phyloP scores from a whole-genome alignment of 805 yeast genomes.

The Candida peoriensis region DNA sequence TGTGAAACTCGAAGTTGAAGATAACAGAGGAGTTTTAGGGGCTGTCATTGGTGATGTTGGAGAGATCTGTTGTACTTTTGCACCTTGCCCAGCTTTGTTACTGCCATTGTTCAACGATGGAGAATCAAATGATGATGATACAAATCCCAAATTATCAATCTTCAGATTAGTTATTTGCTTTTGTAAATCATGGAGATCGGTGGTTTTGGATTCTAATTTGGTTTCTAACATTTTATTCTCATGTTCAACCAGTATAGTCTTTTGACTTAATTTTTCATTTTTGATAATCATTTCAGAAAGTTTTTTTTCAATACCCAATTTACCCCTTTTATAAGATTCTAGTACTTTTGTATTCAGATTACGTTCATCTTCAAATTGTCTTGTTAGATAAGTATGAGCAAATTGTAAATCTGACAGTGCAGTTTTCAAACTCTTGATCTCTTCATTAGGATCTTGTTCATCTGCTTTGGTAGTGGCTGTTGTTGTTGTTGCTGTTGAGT shows the following conservation, averaged over 20 bases:
- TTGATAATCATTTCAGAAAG: constrained; percentile 34
- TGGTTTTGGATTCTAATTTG: constrained; percentile 28
- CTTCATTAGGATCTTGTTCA: constrained; percentile 9
- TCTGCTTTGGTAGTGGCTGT: not conserved
- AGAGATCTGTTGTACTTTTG: constrained; percentile 1
- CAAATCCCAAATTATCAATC: constrained; percentile 20
- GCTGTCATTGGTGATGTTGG: constrained; percentile 22
- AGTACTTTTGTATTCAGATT: constrained; percentile 48
- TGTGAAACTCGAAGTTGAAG: constrained; percentile 12
- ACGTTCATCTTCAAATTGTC: constrained; percentile 64
- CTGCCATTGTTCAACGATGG: too few relatives aligned
- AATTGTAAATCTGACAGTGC: constrained; percentile 66
- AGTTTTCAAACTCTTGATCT: constrained; percentile 35
- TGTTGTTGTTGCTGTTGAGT: not conserved
- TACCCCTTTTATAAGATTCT: constrained; percentile 48
- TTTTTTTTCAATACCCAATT: constrained; percentile 46
- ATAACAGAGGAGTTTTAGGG: constrained; percentile 21
- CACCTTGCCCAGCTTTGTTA: constrained; percentile 16
- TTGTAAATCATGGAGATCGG: constrained; percentile 38
- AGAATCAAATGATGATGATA: constrained; percentile 4
- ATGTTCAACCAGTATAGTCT: constrained; percentile 30
- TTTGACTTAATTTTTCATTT: constrained; percentile 32
- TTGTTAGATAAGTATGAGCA: constrained; percentile 63
- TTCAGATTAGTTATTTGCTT: constrained; percentile 39
- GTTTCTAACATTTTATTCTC: constrained; percentile 29